Evolutionary conservation across 805 yeast species (phyloP).

Genomic region (Candida piceae): DNA sequence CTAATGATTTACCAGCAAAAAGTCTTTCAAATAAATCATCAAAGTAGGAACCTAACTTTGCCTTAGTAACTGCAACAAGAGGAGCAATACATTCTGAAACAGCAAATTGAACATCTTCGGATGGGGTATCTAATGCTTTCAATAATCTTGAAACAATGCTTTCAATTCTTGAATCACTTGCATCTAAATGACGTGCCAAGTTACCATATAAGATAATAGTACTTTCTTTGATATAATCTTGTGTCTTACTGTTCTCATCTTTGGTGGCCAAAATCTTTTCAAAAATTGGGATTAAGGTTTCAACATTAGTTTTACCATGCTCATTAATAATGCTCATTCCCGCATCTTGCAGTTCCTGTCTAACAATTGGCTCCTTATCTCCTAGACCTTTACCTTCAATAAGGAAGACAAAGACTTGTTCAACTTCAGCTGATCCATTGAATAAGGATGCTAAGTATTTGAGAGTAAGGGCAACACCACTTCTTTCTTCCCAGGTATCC

Average conservation of each 20-base stretch:
- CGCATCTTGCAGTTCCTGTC: constrained; percentile 85
- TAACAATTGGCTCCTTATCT: constrained; percentile 66
- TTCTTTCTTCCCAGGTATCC: constrained; percentile 82
- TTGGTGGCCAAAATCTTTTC: constrained; percentile 58
- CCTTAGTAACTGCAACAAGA: constrained; percentile 54
- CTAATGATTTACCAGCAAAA: constrained; percentile 43
- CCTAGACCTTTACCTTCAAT: constrained; percentile 58
- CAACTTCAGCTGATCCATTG: constrained; percentile 38
- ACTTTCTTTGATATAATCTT: constrained; percentile 67
- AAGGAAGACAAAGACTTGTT: constrained; percentile 55
- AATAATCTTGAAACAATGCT: constrained; percentile 65
- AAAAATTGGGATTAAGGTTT: constrained; percentile 72
- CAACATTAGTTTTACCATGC: constrained; percentile 67
- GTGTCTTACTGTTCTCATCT: constrained; percentile 41
- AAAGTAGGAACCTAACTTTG: constrained; percentile 48
- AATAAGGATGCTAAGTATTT: constrained; percentile 49
- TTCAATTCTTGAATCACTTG: constrained; percentile 60
- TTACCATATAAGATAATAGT: constrained; percentile 87
- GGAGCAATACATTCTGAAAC: constrained; percentile 85
- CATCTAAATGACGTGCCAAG: constrained; percentile 75
- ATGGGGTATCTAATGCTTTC: constrained; percentile 75
- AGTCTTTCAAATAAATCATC: constrained; percentile 56
- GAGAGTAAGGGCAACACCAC: constrained; percentile 72
- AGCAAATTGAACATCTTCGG: constrained; percentile 86
- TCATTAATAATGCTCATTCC: constrained; percentile 66